phyloP scores from a whole-genome alignment of 2,329 filamentous ascomycete genomes.

The Chrysosporium queenslandicum region DNA sequence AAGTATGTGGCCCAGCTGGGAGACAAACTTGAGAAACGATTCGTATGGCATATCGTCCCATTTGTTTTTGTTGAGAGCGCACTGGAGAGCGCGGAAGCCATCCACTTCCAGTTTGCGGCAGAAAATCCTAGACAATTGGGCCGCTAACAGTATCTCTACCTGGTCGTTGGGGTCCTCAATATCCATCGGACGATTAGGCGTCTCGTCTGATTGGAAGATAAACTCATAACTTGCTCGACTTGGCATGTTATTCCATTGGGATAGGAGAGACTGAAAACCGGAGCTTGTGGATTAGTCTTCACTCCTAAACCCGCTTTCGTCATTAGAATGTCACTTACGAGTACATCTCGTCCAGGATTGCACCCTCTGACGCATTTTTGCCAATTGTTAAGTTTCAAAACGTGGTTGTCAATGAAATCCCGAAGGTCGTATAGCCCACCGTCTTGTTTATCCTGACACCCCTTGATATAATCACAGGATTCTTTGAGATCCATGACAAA shows the following conservation, averaged over 20 bases:
- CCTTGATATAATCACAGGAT: conserved; percentile 34
- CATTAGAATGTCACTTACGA: conserved; percentile 25
- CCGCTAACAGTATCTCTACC: conserved; percentile 35
- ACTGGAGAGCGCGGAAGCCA: conserved; percentile 37
- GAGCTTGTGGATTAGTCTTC: neutral
- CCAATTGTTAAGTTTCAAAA: conserved; percentile 39
- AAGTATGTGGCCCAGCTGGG: conserved; percentile 34
- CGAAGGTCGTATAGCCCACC: conserved; percentile 33
- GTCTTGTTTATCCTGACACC: conserved; percentile 31
- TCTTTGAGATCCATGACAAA: conserved; percentile 36
- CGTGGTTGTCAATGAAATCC: conserved; percentile 38
- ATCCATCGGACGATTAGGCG: conserved; percentile 32
- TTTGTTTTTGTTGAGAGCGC: conserved; percentile 38
- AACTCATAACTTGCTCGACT: conserved; percentile 38
- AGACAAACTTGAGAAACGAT: conserved; percentile 33
- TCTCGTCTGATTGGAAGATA: conserved; percentile 25
- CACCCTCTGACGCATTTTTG: conserved; percentile 34
- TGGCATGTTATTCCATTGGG: conserved; percentile 39
- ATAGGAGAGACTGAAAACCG: conserved; percentile 30
- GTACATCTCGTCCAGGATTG: conserved; percentile 33
- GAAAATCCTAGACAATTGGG: conserved; percentile 38
- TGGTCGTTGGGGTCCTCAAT: conserved; percentile 30
- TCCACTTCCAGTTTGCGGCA: conserved; percentile 40
- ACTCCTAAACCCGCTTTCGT: neutral
- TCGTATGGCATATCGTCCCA: conserved; percentile 37